These are phyloP conservation scores for Nematocida sp. DNA, from an alignment of 371 early-diverging fungal species.

Conservation along the genomic window DNA sequence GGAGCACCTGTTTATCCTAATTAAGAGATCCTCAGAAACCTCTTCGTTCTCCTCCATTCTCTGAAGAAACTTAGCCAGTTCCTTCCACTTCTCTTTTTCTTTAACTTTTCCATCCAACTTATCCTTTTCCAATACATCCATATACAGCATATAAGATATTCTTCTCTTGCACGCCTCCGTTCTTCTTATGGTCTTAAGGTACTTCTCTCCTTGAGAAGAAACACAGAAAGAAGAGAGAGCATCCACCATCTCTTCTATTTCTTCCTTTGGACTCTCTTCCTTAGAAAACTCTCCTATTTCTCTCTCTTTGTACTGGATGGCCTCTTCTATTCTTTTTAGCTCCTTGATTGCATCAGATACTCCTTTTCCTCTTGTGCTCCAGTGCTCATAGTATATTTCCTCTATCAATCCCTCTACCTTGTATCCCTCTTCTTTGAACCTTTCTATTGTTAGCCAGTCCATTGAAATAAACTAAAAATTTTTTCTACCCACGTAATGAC, in stretches of 20 bases:
- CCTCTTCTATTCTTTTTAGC: slow-evolving; percentile 35
- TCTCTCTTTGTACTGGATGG: slow-evolving; percentile 28
- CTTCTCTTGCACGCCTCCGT: neutral
- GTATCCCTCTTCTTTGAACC: slow-evolving; percentile 40
- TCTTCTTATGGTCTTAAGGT: neutral
- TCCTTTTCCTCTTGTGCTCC: neutral
- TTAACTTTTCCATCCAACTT: neutral
- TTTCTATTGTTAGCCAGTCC: slow-evolving; percentile 16
- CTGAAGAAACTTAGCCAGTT: neutral
- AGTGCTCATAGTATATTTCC: slow-evolving; percentile 23
- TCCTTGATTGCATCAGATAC: neutral
- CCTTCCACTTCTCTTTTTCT: neutral
- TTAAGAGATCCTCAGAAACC: no score
- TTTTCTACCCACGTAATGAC: slow-evolving; percentile 54
- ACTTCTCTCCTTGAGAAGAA: neutral
- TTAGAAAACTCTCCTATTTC: slow-evolving; percentile 2
- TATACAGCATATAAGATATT: neutral
- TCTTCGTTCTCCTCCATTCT: neutral
- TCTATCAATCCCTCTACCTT: slow-evolving; percentile 18
- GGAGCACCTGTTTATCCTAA: no score
- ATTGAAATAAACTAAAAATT: no score
- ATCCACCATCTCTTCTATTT: slow-evolving; percentile 29
- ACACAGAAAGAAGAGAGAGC: slow-evolving; percentile 21
- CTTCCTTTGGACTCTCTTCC: neutral
- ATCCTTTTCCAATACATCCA: neutral